Percentiles rank a stretch among this genome's conserved stretches.
Evolutionary conservation across 2,329 filamentous ascomycete genomes (phyloP).

Genomic region (Cadophora sp.): DNA sequence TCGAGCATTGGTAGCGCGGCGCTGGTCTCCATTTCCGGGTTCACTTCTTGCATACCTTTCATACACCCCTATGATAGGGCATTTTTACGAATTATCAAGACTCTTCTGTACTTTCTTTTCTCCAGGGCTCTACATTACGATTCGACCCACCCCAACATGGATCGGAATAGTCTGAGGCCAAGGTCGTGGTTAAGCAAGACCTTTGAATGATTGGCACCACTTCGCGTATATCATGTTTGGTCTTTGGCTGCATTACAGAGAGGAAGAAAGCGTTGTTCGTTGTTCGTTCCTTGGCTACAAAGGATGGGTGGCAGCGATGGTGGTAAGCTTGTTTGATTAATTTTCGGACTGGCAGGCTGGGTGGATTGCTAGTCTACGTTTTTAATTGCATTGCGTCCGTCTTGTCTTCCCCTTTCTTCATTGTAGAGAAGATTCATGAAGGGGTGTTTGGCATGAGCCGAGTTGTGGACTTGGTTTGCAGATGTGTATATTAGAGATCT

Average conservation of each 20-base stretch:
- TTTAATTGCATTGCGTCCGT: conserved; percentile 22
- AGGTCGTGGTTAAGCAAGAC: neutral
- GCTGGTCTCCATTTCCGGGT: conserved; percentile 36
- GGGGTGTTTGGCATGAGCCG: neutral
- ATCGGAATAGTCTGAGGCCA: conserved; percentile 5
- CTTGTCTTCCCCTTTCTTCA: conserved; percentile 9
- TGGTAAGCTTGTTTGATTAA: conserved; percentile 21
- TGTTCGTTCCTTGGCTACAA: neutral
- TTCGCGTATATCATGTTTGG: conserved; percentile 28
- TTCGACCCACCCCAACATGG: conserved; percentile 11
- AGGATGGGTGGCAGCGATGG: neutral
- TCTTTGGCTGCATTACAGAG: conserved; percentile 25
- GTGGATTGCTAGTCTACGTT: conserved; percentile 21
- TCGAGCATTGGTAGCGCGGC: conserved; percentile 48
- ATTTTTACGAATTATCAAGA: conserved; percentile 34
- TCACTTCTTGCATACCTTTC: conserved; percentile 39
- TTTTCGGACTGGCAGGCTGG: conserved; percentile 19
- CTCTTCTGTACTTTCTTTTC: conserved; percentile 23
- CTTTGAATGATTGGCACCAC: neutral
- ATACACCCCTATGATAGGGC: conserved; percentile 16
- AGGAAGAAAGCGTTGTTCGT: conserved; percentile 2
- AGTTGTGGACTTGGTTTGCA: conserved; percentile 8
- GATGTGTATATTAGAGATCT: conserved; percentile 27
- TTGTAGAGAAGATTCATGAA: conserved; percentile 15
- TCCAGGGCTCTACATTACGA: neutral